Evolutionary conservation across 2,329 filamentous ascomycete genomes (phyloP).

Genomic region (Fusarium chaquense): DNA sequence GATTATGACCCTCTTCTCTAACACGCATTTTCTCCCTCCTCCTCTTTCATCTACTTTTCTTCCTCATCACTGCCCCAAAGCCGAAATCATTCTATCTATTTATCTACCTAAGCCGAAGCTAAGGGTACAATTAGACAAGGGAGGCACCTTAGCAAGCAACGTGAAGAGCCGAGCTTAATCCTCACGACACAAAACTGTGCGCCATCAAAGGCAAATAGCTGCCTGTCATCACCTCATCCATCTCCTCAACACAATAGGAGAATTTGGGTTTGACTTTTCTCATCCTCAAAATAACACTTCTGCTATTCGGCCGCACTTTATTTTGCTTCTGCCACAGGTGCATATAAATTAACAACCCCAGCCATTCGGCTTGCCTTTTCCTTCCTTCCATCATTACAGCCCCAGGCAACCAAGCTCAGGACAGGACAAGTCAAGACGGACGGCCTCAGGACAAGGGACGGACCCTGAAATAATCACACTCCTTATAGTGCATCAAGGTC

Average conservation of each 20-base stretch:
- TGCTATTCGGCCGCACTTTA: conserved; percentile 10
- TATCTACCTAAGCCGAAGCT: neutral
- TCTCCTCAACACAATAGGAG: conserved; percentile 12
- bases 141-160: conserved; percentile 20
- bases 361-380: conserved; percentile 18
- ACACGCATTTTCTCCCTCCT: neutral
- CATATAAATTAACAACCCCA: conserved; percentile 20
- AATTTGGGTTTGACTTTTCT: conserved; percentile 32
- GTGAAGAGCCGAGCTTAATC: conserved; percentile 19
- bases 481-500: conserved; percentile 36
- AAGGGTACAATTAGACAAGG: neutral
- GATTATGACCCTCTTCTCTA: conserved; percentile 8
- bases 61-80: neutral
- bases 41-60: neutral
- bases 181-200: conserved; percentile 27
- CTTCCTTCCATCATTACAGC: conserved; percentile 23
- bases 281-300: conserved; percentile 5
- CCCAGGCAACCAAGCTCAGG: conserved; percentile 33
- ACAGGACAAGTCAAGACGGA: conserved; percentile 29
- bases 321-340: conserved; percentile 12
- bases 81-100: neutral
- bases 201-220: conserved; percentile 17
- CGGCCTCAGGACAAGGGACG: conserved; percentile 31
- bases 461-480: conserved; percentile 34
- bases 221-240: conserved; percentile 8